These are phyloP conservation scores for Phoma sp. DNA, from an alignment of 2,329 filamentous ascomycete species.

Conservation along the genomic window DNA sequence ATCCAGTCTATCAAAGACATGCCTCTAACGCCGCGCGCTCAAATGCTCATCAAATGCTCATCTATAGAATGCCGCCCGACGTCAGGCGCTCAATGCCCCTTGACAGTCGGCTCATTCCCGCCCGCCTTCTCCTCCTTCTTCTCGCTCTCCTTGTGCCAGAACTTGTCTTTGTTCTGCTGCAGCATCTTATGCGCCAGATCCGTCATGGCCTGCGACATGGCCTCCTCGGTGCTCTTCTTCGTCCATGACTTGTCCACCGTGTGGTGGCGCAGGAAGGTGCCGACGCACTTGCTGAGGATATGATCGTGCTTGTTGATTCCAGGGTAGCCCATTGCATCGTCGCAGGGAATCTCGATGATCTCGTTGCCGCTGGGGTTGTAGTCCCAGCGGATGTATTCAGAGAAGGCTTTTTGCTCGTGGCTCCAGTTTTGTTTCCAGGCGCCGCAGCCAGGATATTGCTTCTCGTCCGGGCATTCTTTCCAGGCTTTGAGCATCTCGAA, in stretches of 20 bases:
- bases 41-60: too few relatives aligned
- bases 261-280: slow-evolving; percentile 39
- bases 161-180: slow-evolving; percentile 13
- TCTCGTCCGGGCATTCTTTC: slow-evolving; percentile 37
- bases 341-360: slow-evolving; percentile 41
- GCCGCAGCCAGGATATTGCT: slow-evolving; percentile 34
- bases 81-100: neutral
- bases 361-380: slow-evolving; percentile 33
- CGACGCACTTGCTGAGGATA: slow-evolving; percentile 28
- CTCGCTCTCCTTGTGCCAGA: slow-evolving; percentile 16
- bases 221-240: slow-evolving; percentile 23
- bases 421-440: slow-evolving; percentile 37
- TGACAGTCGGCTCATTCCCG: neutral
- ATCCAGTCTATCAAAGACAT: too few relatives aligned
- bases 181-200: slow-evolving; percentile 20
- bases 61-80: neutral
- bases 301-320: slow-evolving; percentile 20
- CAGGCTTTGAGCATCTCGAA: slow-evolving; percentile 40
- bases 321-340: slow-evolving; percentile 44
- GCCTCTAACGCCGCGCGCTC: too few relatives aligned
- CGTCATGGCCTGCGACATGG: slow-evolving; percentile 21
- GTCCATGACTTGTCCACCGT: slow-evolving; percentile 28
- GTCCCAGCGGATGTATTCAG: slow-evolving; percentile 44
- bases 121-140: neutral
- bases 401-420: slow-evolving; percentile 45